phyloP scores from a whole-genome alignment of 2,329 filamentous ascomycete genomes.

The Apiospora hydei region DNA sequence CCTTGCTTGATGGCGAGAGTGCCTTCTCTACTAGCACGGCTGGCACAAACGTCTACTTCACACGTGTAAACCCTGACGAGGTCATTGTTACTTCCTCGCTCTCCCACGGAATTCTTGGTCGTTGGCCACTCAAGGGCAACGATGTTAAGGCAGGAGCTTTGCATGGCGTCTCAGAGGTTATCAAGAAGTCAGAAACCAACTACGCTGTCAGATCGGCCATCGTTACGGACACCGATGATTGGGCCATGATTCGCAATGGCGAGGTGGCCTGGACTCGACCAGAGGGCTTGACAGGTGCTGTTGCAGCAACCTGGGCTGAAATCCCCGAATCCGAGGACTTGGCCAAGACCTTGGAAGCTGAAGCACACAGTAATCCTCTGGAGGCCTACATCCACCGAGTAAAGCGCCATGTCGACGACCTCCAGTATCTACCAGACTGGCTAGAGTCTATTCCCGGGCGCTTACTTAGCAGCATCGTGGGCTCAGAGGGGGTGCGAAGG shows the following conservation, averaged over 20 bases:
- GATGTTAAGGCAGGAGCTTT: slow-evolving; percentile 56
- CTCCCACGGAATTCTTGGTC: slow-evolving; percentile 77
- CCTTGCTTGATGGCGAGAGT: slow-evolving; percentile 72
- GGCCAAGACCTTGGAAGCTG: slow-evolving; percentile 81
- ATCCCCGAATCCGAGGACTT: slow-evolving; percentile 76
- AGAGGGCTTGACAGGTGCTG: slow-evolving; percentile 82
- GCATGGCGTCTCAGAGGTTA: slow-evolving; percentile 82
- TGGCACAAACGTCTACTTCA: slow-evolving; percentile 88
- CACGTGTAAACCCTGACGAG: slow-evolving; percentile 78
- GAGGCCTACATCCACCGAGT: slow-evolving; percentile 89
- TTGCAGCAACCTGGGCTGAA: slow-evolving; percentile 82
- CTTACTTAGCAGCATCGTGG: slow-evolving; percentile 70
- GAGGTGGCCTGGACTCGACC: slow-evolving; percentile 80
- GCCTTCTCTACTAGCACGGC: slow-evolving; percentile 81
- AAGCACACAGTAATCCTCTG: slow-evolving; percentile 81
- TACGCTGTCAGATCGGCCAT: slow-evolving; percentile 83
- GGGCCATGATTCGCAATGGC: slow-evolving; percentile 85
- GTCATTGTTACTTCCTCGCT: slow-evolving; percentile 76
- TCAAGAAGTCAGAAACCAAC: slow-evolving; percentile 70
- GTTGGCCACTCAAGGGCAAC: slow-evolving; percentile 68
- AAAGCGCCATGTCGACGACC: slow-evolving; percentile 79
- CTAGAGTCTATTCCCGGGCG: slow-evolving; percentile 73
- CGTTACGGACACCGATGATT: slow-evolving; percentile 73
- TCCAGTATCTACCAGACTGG: slow-evolving; percentile 78
- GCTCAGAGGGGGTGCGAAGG: slow-evolving; percentile 55